A percentile compares a stretch with the other conserved stretches of the same genome.
Conservation (phyloP, 2,329 filamentous ascomycete species). For the Colletotrichum kahawae region DNA sequence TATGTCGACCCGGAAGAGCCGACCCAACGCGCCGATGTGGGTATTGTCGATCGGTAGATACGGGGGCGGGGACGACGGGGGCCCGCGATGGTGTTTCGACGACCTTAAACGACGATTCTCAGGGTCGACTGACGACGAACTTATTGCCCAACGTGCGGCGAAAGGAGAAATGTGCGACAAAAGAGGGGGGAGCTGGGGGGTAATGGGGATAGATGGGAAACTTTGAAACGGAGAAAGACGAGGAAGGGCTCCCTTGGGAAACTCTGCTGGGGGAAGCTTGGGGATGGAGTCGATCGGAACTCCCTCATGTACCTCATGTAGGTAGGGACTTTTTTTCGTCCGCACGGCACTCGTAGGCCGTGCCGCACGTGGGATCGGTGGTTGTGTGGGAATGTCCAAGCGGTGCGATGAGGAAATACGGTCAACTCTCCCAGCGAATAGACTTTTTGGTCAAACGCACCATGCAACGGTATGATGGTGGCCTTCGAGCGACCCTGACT, state of each 20-base stretch:
- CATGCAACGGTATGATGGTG: slow-evolving; percentile 5
- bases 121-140: background rate
- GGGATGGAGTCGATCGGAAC: background rate
- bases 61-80: background rate
- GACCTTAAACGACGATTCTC: background rate
- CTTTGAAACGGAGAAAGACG: background rate
- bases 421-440: background rate
- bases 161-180: background rate
- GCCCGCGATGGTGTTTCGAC: background rate
- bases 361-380: background rate
- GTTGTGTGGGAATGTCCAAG: background rate
- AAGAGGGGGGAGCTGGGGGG: background rate
- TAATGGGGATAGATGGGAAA: background rate
- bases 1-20: background rate
- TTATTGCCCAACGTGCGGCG: background rate
- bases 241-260: background rate
- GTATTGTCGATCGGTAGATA: background rate
- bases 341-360: background rate
- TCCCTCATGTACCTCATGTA: background rate
- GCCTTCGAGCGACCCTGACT: background rate
- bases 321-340: background rate
- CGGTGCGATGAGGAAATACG: background rate
- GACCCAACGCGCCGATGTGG: background rate
- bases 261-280: background rate
- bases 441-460: slow-evolving; percentile 11